These are phyloP conservation scores for Moringa oleifera DNA, from an alignment of 345 rosid genomes.

Conservation along the genomic window DNA sequence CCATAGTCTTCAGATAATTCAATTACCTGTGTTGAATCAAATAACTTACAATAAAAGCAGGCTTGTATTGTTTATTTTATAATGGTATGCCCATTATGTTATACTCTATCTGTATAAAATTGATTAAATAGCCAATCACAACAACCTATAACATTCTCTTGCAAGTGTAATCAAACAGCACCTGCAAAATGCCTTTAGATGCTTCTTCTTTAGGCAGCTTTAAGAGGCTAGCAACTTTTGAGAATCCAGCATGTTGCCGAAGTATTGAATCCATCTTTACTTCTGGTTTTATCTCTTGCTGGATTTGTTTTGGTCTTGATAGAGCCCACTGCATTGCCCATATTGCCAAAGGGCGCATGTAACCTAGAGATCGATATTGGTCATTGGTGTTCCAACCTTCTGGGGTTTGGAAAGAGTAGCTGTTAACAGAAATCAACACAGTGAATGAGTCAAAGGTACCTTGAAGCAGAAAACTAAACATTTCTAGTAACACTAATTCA, in stretches of 20 bases:
- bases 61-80: no score
- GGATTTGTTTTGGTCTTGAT: conserved; percentile 30
- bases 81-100: no score
- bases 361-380: conserved; percentile 57
- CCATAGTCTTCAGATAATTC: no score
- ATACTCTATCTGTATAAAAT: no score
- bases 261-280: conserved; percentile 26
- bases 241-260: conserved; percentile 46
- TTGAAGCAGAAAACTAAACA: neutral
- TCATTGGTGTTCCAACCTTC: conserved; percentile 73
- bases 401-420: conserved; percentile 89
- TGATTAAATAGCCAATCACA: no score
- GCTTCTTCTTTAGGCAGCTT: conserved; percentile 43
- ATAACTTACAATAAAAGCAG: no score
- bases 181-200: conserved; percentile 44
- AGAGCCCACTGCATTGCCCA: conserved; percentile 99
- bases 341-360: conserved; percentile 90
- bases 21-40: no score
- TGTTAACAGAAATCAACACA: no score
- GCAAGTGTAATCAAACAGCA: conserved; percentile 58
- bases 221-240: conserved; percentile 65
- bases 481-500: no score
- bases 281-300: conserved; percentile 24
- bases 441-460: no score
- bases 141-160: conserved; percentile 36